Base-by-base conservation (phyloP, 495 filamentous ascomycete species). In the Penicillium daleae region DNA sequence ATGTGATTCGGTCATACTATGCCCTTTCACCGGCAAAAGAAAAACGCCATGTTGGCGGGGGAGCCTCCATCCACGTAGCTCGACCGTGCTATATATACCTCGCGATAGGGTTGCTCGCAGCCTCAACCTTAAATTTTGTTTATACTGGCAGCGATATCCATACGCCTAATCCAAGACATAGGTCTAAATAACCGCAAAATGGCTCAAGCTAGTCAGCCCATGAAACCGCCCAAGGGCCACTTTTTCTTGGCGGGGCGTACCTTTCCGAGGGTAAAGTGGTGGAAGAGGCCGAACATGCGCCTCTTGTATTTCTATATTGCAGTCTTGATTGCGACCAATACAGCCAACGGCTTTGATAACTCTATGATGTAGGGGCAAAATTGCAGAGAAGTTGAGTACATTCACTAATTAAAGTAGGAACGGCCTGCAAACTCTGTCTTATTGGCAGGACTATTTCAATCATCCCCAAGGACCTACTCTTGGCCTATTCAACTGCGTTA, bases 351-450 rank as follows among this genome's bases (percentile, higher is more conserved):
- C 21, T 73, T 69, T 46, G 71, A 73, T 40, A 61, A 61, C 9
- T 75, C 78, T 15, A 74, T 84, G 68, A 83, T 83, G 76, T 58
- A 39, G 39, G 60, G 24, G 4, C 4, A 9, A 17, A n/a, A 5
- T 21, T 6, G 19, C 0, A 19, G 0, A 44, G 2, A 21, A 4
- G 19, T 17, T 0, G 19, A 22, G 12, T 2, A 7, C 9, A 32
- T 2, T 39, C 0, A 44, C 40, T 37, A 12, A 33, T 35, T 10
- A 17, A 15, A 32, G 22, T 54, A 63, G 55, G 64, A 85, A 84
- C 62, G 83, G 81, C 26, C 66, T 86, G 0, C 82, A 86, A 66
- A 62, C 82, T 0, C 66, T 84, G 1, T 56, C 65, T 12, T 71
- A 77, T 42, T 85, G 80, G 82, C 62, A 74, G 32, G 66, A 77